These are phyloP conservation scores for Solanum piurae DNA, from an alignment of 257 asterid genomes.

Conservation along the genomic window DNA sequence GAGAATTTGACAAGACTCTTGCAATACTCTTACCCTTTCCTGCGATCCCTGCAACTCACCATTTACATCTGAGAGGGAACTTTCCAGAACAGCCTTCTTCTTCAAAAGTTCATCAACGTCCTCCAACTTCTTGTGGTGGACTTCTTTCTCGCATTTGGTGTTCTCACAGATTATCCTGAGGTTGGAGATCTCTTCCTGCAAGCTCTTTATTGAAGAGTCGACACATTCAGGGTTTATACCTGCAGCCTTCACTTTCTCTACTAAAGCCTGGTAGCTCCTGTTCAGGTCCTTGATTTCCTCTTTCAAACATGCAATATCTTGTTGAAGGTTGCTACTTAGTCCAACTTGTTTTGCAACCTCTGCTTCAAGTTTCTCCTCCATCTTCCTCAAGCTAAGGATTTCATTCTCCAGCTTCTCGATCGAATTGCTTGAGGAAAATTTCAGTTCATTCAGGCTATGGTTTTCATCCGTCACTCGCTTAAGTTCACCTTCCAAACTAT, in stretches of 20 bases:
- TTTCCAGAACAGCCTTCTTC: constrained; percentile 34
- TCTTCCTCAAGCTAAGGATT: constrained; percentile 43
- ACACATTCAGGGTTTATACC: constrained; percentile 44
- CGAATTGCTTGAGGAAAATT: constrained; percentile 34
- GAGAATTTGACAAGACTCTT: constrained; percentile 44
- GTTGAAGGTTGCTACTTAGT: constrained; percentile 39
- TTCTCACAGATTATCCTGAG: constrained; percentile 35
- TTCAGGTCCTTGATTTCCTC: constrained; percentile 62
- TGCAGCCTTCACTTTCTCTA: constrained; percentile 51
- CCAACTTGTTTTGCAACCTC: constrained; percentile 48
- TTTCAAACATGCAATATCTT: constrained; percentile 48
- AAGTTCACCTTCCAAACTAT: constrained; percentile 52
- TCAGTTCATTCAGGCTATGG: constrained; percentile 25
- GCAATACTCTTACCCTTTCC: constrained; percentile 30
- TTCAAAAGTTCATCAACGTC: constrained; percentile 42
- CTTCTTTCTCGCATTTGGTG: constrained; percentile 36
- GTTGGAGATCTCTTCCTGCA: constrained; percentile 49
- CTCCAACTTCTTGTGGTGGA: constrained; percentile 46
- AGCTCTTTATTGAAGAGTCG: constrained; percentile 31
- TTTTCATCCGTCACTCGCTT: constrained; percentile 46
- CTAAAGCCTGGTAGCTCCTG: constrained; percentile 34
- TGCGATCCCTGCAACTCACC: constrained; percentile 44
- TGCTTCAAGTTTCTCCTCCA: constrained; percentile 57
- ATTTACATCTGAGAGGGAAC: constrained; percentile 41
- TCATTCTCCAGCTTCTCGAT: constrained; percentile 59